A percentile compares a stretch with the other conserved stretches of the same genome.
Evolutionary conservation across 805 yeast species (phyloP).

Genomic region (Lipomyces yamanashiensis): DNA sequence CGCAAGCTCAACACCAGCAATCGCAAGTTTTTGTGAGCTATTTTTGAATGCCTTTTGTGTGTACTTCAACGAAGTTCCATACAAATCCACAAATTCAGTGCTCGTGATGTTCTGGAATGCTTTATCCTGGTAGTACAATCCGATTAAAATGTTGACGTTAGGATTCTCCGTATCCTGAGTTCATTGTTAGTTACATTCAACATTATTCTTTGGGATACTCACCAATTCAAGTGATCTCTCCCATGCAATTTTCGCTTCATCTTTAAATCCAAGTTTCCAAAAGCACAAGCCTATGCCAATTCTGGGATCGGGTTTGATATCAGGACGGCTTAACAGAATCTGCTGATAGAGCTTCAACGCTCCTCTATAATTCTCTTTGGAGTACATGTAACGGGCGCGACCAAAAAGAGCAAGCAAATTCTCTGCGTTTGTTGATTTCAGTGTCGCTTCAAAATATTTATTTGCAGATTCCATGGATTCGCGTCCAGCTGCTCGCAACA

Average conservation of each 20-base stretch:
- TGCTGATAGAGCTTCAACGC: constrained; percentile 86
- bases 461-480: constrained; percentile 73
- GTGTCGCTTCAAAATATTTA: constrained; percentile 66
- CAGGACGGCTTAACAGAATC: constrained; percentile 73
- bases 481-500: constrained; percentile 47
- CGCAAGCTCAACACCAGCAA: constrained; percentile 65
- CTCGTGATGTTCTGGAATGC: constrained; percentile 59
- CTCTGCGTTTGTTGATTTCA: constrained; percentile 55
- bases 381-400: constrained; percentile 78
- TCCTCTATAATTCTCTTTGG: constrained; percentile 69
- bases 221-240: constrained; percentile 67
- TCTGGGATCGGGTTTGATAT: constrained; percentile 83
- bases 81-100: constrained; percentile 63
- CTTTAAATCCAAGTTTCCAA: constrained; percentile 81
- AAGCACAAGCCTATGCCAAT: constrained; percentile 93
- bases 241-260: constrained; percentile 83
- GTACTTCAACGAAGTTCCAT: constrained; percentile 60
- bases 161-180: constrained; percentile 56
- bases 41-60: constrained; percentile 49
- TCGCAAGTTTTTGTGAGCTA: constrained; percentile 54
- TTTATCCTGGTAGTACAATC: constrained; percentile 68
- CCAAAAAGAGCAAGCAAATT: constrained; percentile 80
- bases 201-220: background rate
- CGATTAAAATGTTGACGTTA: constrained; percentile 67
- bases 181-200: background rate